These are phyloP conservation scores for Nigrospora sphaerica DNA, from an alignment of 2,329 filamentous ascomycete genomes.

Conservation along the genomic window DNA sequence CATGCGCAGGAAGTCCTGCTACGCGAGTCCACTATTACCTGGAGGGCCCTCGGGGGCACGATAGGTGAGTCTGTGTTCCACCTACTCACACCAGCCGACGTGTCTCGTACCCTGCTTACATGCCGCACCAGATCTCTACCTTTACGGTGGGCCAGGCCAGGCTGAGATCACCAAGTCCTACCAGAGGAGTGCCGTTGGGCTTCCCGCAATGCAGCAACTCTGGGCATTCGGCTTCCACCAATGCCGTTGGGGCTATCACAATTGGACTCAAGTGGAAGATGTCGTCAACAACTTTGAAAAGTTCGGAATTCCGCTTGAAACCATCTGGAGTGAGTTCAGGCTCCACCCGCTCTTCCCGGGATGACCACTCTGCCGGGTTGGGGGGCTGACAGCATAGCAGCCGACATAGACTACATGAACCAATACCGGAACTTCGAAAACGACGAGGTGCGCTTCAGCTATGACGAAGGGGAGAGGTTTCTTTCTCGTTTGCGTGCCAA, in stretches of 20 bases:
- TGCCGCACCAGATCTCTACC: conserved; percentile 58
- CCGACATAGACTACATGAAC: conserved; percentile 67
- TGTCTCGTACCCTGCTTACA: not conserved
- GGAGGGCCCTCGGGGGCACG: conserved; percentile 67
- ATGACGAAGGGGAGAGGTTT: conserved; percentile 52
- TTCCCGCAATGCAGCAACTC: conserved; percentile 75
- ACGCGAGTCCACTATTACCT: conserved; percentile 57
- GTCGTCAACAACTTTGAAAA: conserved; percentile 61
- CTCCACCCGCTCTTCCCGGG: not conserved
- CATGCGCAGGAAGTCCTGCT: conserved; percentile 71
- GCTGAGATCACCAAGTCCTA: conserved; percentile 65
- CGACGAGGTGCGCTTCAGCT: conserved; percentile 49
- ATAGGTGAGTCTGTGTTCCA: conserved; percentile 28
- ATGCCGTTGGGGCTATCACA: conserved; percentile 75
- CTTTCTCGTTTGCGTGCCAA: conserved; percentile 55
- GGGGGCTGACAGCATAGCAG: conserved; percentile 31
- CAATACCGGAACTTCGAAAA: conserved; percentile 54
- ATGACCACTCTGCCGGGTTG: too few relatives aligned
- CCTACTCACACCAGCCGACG: not conserved
- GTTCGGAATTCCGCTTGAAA: conserved; percentile 62
- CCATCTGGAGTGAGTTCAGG: conserved; percentile 51
- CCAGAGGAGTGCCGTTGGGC: conserved; percentile 56
- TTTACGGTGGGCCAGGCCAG: conserved; percentile 66
- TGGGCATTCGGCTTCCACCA: conserved; percentile 79
- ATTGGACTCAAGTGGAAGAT: conserved; percentile 60